These are phyloP conservation scores for Phytophthora kernoviae DNA, from an alignment of 352 stramenopile genomes.

Conservation along the genomic window DNA sequence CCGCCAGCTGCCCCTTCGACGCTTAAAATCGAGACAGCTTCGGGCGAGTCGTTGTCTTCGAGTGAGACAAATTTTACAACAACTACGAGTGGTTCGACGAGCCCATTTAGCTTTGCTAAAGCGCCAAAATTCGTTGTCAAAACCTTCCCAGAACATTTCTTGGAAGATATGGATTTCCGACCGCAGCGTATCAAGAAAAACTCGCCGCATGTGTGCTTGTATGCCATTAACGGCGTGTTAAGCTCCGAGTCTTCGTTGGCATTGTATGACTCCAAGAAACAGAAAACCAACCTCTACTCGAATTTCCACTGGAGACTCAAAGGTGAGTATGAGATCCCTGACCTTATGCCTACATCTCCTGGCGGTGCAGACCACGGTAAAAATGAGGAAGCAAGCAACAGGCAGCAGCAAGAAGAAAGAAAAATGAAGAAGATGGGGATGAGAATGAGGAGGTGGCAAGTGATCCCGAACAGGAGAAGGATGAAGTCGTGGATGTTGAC, in stretches of 20 bases:
- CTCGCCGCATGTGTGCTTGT: constrained; percentile 58
- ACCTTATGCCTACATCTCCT: constrained; percentile 35
- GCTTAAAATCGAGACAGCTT: constrained; percentile 32
- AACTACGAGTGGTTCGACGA: constrained; percentile 19
- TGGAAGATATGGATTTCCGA: constrained; percentile 86
- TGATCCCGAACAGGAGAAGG: constrained; percentile 15
- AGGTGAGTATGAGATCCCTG: constrained; percentile 68
- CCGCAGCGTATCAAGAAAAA: constrained; percentile 87
- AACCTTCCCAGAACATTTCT: constrained; percentile 86
- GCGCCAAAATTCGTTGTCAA: constrained; percentile 65
- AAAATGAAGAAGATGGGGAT: constrained; percentile 12
- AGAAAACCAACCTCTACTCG: constrained; percentile 66
- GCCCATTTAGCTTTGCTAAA: constrained; percentile 23
- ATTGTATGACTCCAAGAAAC: constrained; percentile 59
- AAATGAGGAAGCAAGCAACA: constrained; percentile 7
- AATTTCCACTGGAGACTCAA: constrained; percentile 85
- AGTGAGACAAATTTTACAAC: constrained; percentile 43
- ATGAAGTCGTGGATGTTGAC: constrained; percentile 55
- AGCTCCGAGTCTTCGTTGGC: constrained; percentile 77
- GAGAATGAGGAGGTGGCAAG: constrained; percentile 1
- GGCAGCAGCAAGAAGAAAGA: neutral
- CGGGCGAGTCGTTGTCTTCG: constrained; percentile 23
- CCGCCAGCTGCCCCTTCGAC: constrained; percentile 2
- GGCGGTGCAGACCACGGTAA: constrained; percentile 7
- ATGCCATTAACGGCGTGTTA: constrained; percentile 76